These are phyloP conservation scores for Fraxinus xanthoxyloides DNA, from an alignment of 305 asterid species.

Conservation along the genomic window DNA sequence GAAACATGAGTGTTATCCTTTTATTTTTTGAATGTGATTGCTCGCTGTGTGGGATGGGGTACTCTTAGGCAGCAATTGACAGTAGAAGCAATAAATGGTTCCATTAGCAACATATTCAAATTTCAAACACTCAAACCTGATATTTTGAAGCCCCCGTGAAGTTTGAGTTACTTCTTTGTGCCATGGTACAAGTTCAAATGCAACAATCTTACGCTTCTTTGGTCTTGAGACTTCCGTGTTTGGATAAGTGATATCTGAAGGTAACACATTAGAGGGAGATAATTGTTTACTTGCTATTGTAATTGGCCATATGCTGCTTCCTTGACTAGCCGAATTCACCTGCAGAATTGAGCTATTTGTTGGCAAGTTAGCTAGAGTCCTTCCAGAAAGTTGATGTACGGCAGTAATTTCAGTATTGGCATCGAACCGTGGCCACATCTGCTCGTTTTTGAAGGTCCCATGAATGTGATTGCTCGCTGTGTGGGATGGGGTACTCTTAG, in stretches of 20 bases:
- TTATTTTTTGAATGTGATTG: not conserved
- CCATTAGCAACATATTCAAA: not conserved
- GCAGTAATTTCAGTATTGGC: conserved; percentile 23
- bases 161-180: conserved; percentile 47
- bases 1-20: not conserved
- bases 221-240: conserved; percentile 36
- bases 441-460: conserved; percentile 43
- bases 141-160: conserved; percentile 32
- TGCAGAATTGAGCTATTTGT: conserved; percentile 33
- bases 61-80: not conserved
- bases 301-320: conserved; percentile 26
- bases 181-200: conserved; percentile 55
- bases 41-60: not conserved
- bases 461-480: not conserved
- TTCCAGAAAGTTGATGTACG: conserved; percentile 31
- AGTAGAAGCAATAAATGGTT: not conserved
- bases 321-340: conserved; percentile 36
- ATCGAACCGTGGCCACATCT: conserved; percentile 32
- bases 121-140: conserved; percentile 38
- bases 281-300: conserved; percentile 29
- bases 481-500: not conserved
- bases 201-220: conserved; percentile 52
- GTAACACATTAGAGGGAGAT: conserved; percentile 25
- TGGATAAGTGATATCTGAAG: conserved; percentile 34
- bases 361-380: conserved; percentile 29